Base-by-base conservation (phyloP, 495 filamentous ascomycete species). In the Aspergillus incahuasiensis region DNA sequence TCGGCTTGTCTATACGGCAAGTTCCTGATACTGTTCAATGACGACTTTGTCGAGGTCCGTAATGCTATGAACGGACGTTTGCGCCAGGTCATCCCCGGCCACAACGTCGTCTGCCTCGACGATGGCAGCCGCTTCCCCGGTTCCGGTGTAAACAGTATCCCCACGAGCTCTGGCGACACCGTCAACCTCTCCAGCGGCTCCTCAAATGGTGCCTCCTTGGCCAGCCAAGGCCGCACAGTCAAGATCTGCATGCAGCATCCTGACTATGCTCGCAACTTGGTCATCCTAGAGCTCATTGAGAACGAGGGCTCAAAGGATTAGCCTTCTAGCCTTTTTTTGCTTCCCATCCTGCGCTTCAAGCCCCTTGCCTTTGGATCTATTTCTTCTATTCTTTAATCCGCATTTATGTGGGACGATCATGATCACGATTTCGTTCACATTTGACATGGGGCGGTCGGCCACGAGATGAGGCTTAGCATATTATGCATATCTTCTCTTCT, bases 201-300 rank as follows among this genome's bases (percentile, higher is more conserved):
- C n/a, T 61, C 60, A 0, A 77, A 77, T 58, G 74, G 74, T 5
- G 52, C 52, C 4, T 60, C 65, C 3, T 40, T 61, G 6, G 65
- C 59, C 1, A 53, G 39, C 21, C 52, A 32, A 1, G 68, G 69
- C 13, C 72, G 84, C 54, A 95, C 86, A 2, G 85, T 97, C 51
- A 98, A 98, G 79, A 82, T 98, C 39, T 88, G 87, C 58, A 92
- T 97, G 89, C 90, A 90, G 62, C 92, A 97, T 72, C 94, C 94
- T 1, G 88, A 95, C 70, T 74, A 86, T 55, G 78, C 89, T 45
- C 81, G 87, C 20, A 85, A 81, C 56, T 91, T 95, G 74, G 82
- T 98, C 58, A 86, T 97, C 51, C 71, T 97, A 58, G 95, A 97
- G 71, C 79, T 98, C 80, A 69, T 96, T 63, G 79, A 97, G 58